These are phyloP conservation scores for Tephrocybe sp. DNA, from an alignment of 768 basidiomycete species.

Conservation along the genomic window DNA sequence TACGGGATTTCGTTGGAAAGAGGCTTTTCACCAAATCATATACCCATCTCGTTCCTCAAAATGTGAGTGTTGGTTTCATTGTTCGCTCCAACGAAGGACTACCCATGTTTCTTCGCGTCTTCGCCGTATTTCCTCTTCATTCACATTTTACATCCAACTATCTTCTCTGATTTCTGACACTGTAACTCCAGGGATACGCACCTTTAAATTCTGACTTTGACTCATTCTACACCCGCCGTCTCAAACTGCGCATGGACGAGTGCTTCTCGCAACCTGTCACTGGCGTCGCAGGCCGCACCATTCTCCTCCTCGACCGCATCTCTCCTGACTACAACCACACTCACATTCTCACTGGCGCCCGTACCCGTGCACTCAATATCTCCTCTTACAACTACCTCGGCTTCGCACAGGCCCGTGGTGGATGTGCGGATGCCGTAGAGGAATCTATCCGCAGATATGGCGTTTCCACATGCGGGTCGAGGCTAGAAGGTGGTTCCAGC, in stretches of 20 bases:
- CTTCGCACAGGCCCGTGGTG: slow-evolving; percentile 90
- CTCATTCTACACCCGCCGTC: slow-evolving; percentile 96
- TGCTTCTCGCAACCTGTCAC: slow-evolving; percentile 93
- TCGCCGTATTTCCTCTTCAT: not conserved
- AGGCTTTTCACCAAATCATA: slow-evolving; percentile 66
- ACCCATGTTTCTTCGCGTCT: not conserved
- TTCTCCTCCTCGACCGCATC: slow-evolving; percentile 79
- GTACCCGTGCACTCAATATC: slow-evolving; percentile 90
- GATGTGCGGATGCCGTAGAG: slow-evolving; percentile 93
- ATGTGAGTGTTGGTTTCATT: slow-evolving; percentile 50
- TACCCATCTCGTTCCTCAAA: slow-evolving; percentile 75
- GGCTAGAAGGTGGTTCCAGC: slow-evolving; percentile 81
- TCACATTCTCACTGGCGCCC: slow-evolving; percentile 71
- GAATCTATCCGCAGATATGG: slow-evolving; percentile 81
- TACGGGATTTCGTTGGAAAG: slow-evolving; percentile 95
- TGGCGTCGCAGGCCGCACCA: slow-evolving; percentile 93
- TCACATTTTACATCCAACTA: not conserved
- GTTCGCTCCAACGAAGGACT: not conserved
- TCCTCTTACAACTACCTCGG: slow-evolving; percentile 99
- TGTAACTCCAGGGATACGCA: slow-evolving; percentile 75
- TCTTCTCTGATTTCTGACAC: slow-evolving; percentile 6
- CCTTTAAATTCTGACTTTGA: slow-evolving; percentile 98
- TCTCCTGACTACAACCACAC: slow-evolving; percentile 81
- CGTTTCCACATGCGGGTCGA: slow-evolving; percentile 68
- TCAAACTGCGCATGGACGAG: slow-evolving; percentile 93